A percentile compares a stretch with the other conserved stretches of the same genome.
phyloP scores from a whole-genome alignment of 768 basidiomycete species.

The Termitomyces bulborhizus region DNA sequence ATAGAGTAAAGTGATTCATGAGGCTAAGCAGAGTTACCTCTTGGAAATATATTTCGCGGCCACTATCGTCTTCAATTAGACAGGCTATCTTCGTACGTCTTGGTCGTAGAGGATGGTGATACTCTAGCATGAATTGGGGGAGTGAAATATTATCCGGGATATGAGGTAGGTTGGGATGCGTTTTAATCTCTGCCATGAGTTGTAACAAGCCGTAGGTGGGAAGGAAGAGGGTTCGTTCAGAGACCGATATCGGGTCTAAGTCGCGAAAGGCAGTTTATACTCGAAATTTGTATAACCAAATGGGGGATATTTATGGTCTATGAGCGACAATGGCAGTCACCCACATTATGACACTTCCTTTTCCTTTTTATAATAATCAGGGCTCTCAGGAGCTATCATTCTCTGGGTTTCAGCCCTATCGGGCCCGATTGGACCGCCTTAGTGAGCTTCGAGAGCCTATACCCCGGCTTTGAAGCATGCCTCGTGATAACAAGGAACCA shows the following conservation, averaged over 20 bases:
- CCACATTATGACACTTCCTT: constrained; percentile 8
- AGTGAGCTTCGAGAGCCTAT: constrained; percentile 6
- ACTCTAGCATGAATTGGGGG: constrained; percentile 52
- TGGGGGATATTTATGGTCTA: constrained; percentile 8
- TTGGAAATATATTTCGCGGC: constrained; percentile 28
- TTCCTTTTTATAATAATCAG: constrained; percentile 9
- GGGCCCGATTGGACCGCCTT: constrained; percentile 13
- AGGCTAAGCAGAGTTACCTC: constrained; percentile 24
- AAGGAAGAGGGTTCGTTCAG: constrained; percentile 2
- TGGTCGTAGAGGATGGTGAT: constrained; percentile 38
- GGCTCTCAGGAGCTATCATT: constrained; percentile 10
- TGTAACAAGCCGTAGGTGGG: constrained; percentile 4
- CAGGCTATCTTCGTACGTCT: constrained; percentile 33
- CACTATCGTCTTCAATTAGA: constrained; percentile 47
- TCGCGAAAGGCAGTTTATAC: constrained; percentile 11
- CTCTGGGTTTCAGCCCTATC: constrained; percentile 7
- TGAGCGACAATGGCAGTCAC: constrained; percentile 5
- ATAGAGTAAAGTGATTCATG: not conserved
- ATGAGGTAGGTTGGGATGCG: constrained; percentile 24
- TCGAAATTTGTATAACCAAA: constrained; percentile 6
- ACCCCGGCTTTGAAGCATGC: constrained; percentile 1
- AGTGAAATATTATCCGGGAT: constrained; percentile 54
- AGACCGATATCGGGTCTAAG: not conserved
- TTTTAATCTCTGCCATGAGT: constrained; percentile 23
- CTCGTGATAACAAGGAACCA: constrained; percentile 11